Evolutionary conservation across 73 alveolate genomes (phyloP).

Genomic region (Paraurostyla sp.): DNA sequence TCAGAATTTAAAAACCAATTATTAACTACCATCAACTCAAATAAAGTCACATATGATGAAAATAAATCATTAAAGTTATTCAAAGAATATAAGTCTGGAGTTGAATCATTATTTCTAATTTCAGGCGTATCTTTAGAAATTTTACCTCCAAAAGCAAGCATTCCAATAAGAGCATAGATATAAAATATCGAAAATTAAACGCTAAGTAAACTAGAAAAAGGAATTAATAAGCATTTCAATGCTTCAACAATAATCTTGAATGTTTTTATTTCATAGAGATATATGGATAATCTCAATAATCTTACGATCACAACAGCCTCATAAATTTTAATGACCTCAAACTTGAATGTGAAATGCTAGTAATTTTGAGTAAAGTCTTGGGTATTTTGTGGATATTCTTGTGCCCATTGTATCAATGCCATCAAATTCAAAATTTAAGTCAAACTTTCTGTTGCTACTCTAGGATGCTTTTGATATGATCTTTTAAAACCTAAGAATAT

Average conservation of each 20-base stretch:
- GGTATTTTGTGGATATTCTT: not conserved
- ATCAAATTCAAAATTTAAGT: not conserved
- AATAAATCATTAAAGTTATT: slow-evolving; percentile 82
- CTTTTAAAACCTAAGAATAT: not conserved
- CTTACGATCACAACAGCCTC: slow-evolving; percentile 36
- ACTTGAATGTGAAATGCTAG: not conserved
- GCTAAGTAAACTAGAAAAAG: slow-evolving; percentile 69
- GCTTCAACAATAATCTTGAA: slow-evolving; percentile 64
- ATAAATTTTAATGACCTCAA: not conserved
- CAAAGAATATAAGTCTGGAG: slow-evolving; percentile 61
- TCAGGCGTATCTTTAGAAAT: not conserved
- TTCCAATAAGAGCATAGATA: slow-evolving; percentile 77
- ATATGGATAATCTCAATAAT: not conserved
- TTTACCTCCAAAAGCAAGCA: slow-evolving; percentile 76
- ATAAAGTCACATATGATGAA: slow-evolving; percentile 73
- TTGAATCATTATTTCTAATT: slow-evolving; percentile 50
- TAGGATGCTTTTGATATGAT: slow-evolving; percentile 41
- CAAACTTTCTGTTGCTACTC: slow-evolving; percentile 3
- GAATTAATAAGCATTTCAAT: slow-evolving; percentile 43
- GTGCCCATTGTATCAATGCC: slow-evolving; percentile 4
- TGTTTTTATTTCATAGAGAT: slow-evolving; percentile 54
- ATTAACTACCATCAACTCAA: slow-evolving; percentile 78
- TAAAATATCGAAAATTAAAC: slow-evolving; percentile 72
- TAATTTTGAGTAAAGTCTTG: not conserved
- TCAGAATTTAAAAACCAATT: slow-evolving; percentile 77